These are phyloP conservation scores for Pseudogymnoascus sp. DNA, from an alignment of 2,329 filamentous ascomycete genomes.

Conservation along the genomic window DNA sequence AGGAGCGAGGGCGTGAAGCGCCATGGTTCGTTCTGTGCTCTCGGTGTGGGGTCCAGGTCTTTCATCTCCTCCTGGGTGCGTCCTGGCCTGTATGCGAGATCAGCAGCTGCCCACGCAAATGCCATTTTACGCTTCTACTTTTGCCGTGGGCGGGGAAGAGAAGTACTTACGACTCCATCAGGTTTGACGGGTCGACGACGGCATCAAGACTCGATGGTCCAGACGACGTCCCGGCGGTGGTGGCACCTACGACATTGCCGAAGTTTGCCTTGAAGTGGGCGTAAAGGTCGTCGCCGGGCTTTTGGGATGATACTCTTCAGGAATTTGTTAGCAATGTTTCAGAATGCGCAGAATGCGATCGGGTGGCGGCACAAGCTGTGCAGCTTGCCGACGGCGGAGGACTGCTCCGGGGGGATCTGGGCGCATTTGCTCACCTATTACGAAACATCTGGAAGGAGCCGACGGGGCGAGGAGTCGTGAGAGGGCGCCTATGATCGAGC, in stretches of 20 bases:
- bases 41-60: conserved; percentile 76
- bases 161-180: not conserved
- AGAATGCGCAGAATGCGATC: not conserved
- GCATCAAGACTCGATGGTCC: not conserved
- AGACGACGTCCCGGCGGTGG: conserved; percentile 20
- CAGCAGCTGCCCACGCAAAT: not conserved
- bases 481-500: conserved; percentile 1
- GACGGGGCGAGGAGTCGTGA: not conserved
- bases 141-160: not conserved
- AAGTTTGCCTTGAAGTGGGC: conserved; percentile 78
- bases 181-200: not conserved
- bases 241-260: conserved; percentile 57
- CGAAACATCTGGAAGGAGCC: conserved; percentile 27
- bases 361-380: not conserved
- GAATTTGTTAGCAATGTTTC: conserved; percentile 14
- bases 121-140: not conserved
- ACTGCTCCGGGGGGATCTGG: not conserved
- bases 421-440: conserved; percentile 25
- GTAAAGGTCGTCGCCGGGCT: conserved; percentile 77
- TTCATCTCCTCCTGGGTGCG: conserved; percentile 38
- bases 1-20: conserved; percentile 82
- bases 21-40: conserved; percentile 72
- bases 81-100: not conserved
- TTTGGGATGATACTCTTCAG: conserved; percentile 53
- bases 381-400: not conserved